Percentiles rank a stretch among this genome's conserved stretches.
These are phyloP conservation scores for Lanmaoa rubissima DNA, from an alignment of 768 basidiomycete genomes.

Conservation along the genomic window DNA sequence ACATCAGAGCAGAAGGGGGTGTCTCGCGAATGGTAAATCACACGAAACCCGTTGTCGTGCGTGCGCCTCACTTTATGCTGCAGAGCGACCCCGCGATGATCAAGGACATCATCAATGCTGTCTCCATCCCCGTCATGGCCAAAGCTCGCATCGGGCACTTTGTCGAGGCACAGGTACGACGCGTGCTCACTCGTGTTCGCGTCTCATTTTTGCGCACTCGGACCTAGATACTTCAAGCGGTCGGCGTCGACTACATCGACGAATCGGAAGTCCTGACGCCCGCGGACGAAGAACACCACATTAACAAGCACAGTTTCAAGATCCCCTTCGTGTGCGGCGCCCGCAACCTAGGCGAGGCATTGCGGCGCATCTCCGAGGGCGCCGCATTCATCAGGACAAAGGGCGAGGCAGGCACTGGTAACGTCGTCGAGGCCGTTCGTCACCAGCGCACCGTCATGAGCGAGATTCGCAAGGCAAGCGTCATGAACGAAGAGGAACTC, in stretches of 20 bases:
- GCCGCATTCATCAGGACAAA: constrained; percentile 99
- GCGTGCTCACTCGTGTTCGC: no score
- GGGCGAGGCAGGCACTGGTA: constrained; percentile 87
- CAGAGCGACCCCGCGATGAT: constrained; percentile 96
- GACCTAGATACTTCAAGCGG: constrained; percentile 80
- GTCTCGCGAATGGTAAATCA: constrained; percentile 87
- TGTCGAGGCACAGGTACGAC: constrained; percentile 85
- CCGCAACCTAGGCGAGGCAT: constrained; percentile 91
- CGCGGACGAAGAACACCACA: constrained; percentile 94
- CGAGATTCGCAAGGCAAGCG: constrained; percentile 81
- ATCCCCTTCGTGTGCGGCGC: constrained; percentile 96
- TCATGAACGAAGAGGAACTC: constrained; percentile 94
- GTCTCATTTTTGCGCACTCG: neutral
- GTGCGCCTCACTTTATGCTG: neutral
- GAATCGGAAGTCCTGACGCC: constrained; percentile 94
- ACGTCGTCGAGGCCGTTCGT: constrained; percentile 91
- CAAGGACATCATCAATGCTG: constrained; percentile 91
- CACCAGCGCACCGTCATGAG: constrained; percentile 82
- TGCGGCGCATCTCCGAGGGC: constrained; percentile 95
- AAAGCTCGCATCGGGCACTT: constrained; percentile 97
- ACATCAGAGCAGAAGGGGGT: constrained; percentile 89
- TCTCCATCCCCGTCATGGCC: constrained; percentile 97
- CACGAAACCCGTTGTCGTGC: neutral
- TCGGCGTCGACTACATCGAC: constrained; percentile 96
- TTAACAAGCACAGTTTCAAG: constrained; percentile 96